Conservation (phyloP, 768 basidiomycete species). For the Fomitopsis serialis region DNA sequence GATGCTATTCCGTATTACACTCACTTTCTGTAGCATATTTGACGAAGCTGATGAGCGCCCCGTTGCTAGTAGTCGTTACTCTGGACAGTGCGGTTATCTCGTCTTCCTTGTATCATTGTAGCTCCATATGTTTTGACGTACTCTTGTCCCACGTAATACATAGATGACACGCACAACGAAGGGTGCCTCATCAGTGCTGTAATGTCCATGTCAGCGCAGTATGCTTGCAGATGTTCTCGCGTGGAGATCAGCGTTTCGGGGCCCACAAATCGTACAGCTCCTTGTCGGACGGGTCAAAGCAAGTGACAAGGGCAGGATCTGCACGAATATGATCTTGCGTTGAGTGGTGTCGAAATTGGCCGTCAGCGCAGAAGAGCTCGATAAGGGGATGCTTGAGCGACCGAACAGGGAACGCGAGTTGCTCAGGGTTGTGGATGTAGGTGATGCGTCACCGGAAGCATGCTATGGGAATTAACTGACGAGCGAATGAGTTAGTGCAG, state of each 20-base stretch:
- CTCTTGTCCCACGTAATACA: background rate
- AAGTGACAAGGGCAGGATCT: conserved; percentile 63
- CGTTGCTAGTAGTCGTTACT: too few relatives aligned
- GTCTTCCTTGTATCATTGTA: background rate
- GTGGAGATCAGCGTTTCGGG: conserved; percentile 30
- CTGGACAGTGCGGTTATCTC: too few relatives aligned
- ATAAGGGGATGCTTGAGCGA: background rate
- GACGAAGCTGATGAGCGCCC: background rate
- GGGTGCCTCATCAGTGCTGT: too few relatives aligned
- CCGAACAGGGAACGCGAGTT: conserved; percentile 5
- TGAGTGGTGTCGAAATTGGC: conserved; percentile 19
- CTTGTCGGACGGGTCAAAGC: conserved; percentile 71
- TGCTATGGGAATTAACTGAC: background rate
- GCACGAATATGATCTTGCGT: conserved; percentile 45
- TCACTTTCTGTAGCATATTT: conserved; percentile 3
- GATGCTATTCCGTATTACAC: background rate
- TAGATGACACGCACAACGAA: too few relatives aligned
- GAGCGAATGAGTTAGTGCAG: background rate
- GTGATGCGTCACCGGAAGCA: conserved; percentile 10
- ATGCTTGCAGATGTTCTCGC: too few relatives aligned
- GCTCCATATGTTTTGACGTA: background rate
- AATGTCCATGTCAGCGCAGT: too few relatives aligned
- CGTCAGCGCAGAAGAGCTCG: conserved; percentile 2
- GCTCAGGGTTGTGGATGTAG: conserved; percentile 14
- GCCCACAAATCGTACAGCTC: conserved; percentile 79